These are phyloP conservation scores for Tricholoma flavovirens DNA, from an alignment of 768 basidiomycete genomes.

Conservation along the genomic window DNA sequence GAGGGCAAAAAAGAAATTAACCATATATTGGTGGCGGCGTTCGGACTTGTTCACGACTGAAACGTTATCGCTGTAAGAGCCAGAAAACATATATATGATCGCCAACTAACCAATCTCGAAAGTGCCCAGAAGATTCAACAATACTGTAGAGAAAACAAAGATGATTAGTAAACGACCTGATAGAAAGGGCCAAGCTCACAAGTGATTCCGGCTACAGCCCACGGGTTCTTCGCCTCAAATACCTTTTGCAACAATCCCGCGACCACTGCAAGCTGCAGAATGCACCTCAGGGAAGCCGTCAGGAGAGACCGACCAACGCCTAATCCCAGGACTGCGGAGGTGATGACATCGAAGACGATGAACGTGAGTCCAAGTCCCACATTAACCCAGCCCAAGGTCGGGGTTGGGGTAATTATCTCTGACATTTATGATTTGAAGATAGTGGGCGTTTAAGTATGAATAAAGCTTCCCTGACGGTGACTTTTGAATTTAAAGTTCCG, in stretches of 20 bases:
- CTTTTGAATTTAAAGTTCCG: no score
- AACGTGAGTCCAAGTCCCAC: conserved; percentile 7
- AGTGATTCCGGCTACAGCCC: conserved; percentile 67
- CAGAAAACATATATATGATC: neutral
- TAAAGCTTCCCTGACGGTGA: no score
- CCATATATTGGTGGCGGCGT: conserved; percentile 73
- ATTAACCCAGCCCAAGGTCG: conserved; percentile 4
- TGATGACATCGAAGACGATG: conserved; percentile 4
- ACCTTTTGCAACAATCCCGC: conserved; percentile 63
- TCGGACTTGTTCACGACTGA: conserved; percentile 76
- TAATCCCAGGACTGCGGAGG: conserved; percentile 39
- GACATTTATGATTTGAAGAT: neutral
- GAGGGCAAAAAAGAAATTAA: conserved; percentile 22
- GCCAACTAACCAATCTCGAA: conserved; percentile 60
- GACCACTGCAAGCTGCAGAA: conserved; percentile 71
- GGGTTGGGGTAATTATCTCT: neutral
- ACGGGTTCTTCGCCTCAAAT: conserved; percentile 68
- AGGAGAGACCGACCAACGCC: conserved; percentile 64
- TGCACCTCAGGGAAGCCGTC: conserved; percentile 64
- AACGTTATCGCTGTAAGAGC: neutral
- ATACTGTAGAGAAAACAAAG: conserved; percentile 29
- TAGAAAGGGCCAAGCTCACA: conserved; percentile 36
- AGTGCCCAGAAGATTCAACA: conserved; percentile 75
- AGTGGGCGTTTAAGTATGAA: no score
- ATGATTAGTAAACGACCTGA: neutral